phyloP scores from a whole-genome alignment of 2,329 filamentous ascomycete genomes.

The Sclerotinia sclerotiorum region DNA sequence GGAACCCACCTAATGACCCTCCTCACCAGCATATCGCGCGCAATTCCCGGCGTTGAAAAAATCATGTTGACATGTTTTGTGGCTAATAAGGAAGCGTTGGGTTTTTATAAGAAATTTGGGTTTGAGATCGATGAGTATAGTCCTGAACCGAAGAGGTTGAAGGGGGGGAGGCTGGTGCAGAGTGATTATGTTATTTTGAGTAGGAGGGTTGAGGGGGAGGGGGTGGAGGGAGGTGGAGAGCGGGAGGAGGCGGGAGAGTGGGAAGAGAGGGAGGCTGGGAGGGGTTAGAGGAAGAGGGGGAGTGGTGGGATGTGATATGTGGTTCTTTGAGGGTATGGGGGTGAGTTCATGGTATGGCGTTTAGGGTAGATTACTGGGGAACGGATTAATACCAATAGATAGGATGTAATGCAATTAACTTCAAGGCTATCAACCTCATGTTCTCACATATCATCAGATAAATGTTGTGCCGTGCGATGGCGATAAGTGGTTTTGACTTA shows the following conservation, averaged over 20 bases:
- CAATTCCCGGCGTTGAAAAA: constrained; percentile 58
- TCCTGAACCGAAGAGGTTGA: constrained; percentile 52
- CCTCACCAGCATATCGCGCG: constrained; percentile 53
- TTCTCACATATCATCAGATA: neutral
- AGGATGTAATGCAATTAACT: neutral
- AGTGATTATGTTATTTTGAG: constrained; percentile 63
- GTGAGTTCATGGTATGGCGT: neutral
- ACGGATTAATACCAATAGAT: neutral
- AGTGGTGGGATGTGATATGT: neutral
- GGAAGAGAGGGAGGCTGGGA: neutral
- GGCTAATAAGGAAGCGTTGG: constrained; percentile 56
- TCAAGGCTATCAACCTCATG: neutral
- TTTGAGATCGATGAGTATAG: constrained; percentile 57
- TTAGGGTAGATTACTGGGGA: neutral
- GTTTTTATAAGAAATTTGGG: constrained; percentile 62
- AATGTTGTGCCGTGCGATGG: no score
- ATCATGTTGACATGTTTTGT: constrained; percentile 74
- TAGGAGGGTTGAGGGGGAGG: constrained; percentile 38
- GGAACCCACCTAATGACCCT: constrained; percentile 59
- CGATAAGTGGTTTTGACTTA: neutral
- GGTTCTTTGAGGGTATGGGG: neutral
- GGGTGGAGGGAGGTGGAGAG: neutral
- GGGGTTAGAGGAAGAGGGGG: neutral
- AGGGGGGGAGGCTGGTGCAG: constrained; percentile 53
- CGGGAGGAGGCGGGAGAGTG: neutral